Conservation (phyloP, 306 rosid species). For the Casuarina glauca region DNA sequence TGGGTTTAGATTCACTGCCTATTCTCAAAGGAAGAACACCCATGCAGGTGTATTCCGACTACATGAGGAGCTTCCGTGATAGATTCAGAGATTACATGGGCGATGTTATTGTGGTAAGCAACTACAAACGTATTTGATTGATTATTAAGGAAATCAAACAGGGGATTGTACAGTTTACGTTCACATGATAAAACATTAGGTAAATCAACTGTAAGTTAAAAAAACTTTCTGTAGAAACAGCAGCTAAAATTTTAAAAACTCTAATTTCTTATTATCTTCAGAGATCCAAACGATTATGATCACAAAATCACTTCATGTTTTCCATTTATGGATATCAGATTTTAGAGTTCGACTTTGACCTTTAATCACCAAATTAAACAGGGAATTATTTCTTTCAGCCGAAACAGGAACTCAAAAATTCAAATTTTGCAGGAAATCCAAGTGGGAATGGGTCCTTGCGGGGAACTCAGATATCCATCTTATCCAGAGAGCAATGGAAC, state of each 20-base stretch:
- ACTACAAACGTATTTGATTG: not conserved
- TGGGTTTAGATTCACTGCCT: constrained; percentile 83
- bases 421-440: constrained; percentile 75
- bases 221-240: too few species aligned
- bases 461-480: constrained; percentile 95
- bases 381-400: constrained; percentile 4
- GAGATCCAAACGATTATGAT: too few species aligned
- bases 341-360: too few species aligned
- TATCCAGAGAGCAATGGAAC: constrained; percentile 90
- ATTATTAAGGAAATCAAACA: not conserved
- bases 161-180: too few species aligned
- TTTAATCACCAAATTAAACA: not conserved
- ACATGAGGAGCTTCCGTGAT: constrained; percentile 85
- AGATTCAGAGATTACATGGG: constrained; percentile 71
- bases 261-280: too few species aligned
- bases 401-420: constrained; percentile 10
- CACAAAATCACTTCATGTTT: too few species aligned
- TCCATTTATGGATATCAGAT: too few species aligned
- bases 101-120: constrained; percentile 66
- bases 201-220: too few species aligned
- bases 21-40: constrained; percentile 89
- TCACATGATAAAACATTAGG: too few species aligned
- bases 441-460: constrained; percentile 98
- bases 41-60: constrained; percentile 78
- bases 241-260: too few species aligned